Conservation (phyloP, 176 grass and related monocot species). For the Otatea glauca region DNA sequence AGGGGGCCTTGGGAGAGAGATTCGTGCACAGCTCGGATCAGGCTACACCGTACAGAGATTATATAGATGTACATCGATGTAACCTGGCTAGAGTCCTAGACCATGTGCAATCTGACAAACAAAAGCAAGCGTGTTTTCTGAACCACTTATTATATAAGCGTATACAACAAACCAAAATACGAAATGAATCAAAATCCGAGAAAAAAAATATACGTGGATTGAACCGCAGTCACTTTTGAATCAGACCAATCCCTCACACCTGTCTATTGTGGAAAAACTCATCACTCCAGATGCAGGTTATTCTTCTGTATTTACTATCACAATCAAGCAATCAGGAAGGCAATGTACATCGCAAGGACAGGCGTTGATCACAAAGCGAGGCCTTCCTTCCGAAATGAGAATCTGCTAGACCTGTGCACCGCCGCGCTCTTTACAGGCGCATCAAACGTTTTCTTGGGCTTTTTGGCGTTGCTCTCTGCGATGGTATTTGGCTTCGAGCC, state of each 20-base stretch:
- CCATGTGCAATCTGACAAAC: background rate
- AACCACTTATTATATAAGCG: background rate
- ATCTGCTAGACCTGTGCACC: conserved; percentile 71
- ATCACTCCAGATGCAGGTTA: conserved; percentile 25
- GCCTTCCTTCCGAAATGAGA: conserved; percentile 64
- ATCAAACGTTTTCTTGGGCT: conserved; percentile 45
- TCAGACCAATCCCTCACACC: background rate
- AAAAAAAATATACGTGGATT: background rate
- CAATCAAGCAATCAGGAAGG: conserved; percentile 18
- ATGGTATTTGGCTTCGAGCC: conserved; percentile 41
- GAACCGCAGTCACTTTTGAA: background rate
- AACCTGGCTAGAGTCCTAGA: too few species aligned
- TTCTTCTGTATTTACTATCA: conserved; percentile 40
- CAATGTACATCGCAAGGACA: conserved; percentile 23
- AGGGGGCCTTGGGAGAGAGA: too few species aligned
- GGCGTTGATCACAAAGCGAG: conserved; percentile 56
- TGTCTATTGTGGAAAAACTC: conserved; percentile 24
- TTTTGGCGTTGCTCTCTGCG: conserved; percentile 46
- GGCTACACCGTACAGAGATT: too few species aligned
- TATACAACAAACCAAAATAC: background rate
- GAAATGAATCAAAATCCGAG: conserved; percentile 31
- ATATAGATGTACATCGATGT: too few species aligned
- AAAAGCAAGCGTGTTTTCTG: background rate
- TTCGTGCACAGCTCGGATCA: too few species aligned
- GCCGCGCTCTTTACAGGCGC: conserved; percentile 37